Evolutionary conservation across 345 rosid genomes (phyloP).

Genomic region (Eucalyptus pauciflora): DNA sequence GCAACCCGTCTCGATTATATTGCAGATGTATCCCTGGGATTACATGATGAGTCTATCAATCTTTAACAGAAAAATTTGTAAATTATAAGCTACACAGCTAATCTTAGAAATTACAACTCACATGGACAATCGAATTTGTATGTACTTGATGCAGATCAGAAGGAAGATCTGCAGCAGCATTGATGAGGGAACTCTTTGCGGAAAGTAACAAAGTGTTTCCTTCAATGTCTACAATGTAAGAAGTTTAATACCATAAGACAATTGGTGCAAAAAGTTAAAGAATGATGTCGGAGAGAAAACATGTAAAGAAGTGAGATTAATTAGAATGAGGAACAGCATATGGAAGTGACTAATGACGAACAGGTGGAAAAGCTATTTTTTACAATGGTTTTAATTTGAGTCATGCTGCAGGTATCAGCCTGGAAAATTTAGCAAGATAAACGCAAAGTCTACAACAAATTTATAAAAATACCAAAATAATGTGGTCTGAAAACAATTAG

Average conservation of each 20-base stretch:
- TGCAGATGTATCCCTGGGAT: constrained; percentile 83
- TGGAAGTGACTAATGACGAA: neutral
- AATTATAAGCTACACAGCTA: neutral
- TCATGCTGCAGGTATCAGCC: neutral
- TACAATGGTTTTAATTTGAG: neutral
- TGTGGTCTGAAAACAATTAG: neutral
- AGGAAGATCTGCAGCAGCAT: constrained; percentile 59
- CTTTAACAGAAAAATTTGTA: neutral
- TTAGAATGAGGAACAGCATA: neutral
- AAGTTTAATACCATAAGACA: neutral
- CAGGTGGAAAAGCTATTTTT: neutral
- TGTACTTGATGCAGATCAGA: constrained; percentile 49
- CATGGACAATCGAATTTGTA: constrained; percentile 57
- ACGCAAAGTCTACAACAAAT: neutral
- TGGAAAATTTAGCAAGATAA: neutral
- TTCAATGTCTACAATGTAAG: constrained; percentile 48
- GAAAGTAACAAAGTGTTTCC: constrained; percentile 64
- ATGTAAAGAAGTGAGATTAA: neutral
- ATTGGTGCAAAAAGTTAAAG: neutral
- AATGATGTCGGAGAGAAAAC: neutral
- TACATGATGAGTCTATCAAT: neutral
- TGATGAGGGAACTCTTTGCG: constrained; percentile 72
- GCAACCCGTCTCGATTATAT: constrained; percentile 83
- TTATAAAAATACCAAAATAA: neutral
- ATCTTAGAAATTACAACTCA: constrained; percentile 16